Base-by-base conservation (phyloP, 1,139 yeast genomes). In the Pichia sp. region DNA sequence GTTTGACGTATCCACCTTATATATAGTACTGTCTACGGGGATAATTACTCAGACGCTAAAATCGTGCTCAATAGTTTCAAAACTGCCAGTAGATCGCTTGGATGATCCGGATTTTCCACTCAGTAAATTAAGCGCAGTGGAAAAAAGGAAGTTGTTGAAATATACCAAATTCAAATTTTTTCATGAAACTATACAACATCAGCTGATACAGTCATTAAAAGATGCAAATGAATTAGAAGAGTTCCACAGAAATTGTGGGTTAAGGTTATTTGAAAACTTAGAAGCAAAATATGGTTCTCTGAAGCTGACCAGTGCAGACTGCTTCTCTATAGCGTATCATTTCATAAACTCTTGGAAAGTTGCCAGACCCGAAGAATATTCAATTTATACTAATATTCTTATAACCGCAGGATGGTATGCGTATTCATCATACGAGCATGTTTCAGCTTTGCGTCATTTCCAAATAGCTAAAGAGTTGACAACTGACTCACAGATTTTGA, bases 41-140 rank as follows among this genome's bases (percentile, higher is more conserved):
- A 64, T 74, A 19, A 72, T 73, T 40, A 55, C 68, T 13, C 68
- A 70, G 41, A 52, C 78, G 1, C 61, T 80, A 7, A 61, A 66
- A 1, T 80, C 83, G 1, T 67, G 73, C 10, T 74, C 76, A 26
- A 68, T 77, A 1, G 75, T 73, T 58, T 79, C 79, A 63, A 80
- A 79, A 59, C 68, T 78, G 36, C 84, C 84, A 5, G 77, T 78
- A 58, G 75, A 76, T 56, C 54, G 70, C 29, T 55, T 73, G 41
- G 67, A 74, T 26, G 64, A 70, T 1, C 64, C 66, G 2, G 69
- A 68, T 0, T 69, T 72, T 42, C 46, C 52, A 11, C 74, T 78
- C 31, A 60, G 62, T 51, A 72, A 72, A 3, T 56, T 79, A n/a
- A 62, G 70, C 4, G 74, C 73, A 19, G 63, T 69, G 1, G 71